Base-by-base conservation (phyloP, 2,329 filamentous ascomycete genomes). In the Monilinia fructigena region DNA sequence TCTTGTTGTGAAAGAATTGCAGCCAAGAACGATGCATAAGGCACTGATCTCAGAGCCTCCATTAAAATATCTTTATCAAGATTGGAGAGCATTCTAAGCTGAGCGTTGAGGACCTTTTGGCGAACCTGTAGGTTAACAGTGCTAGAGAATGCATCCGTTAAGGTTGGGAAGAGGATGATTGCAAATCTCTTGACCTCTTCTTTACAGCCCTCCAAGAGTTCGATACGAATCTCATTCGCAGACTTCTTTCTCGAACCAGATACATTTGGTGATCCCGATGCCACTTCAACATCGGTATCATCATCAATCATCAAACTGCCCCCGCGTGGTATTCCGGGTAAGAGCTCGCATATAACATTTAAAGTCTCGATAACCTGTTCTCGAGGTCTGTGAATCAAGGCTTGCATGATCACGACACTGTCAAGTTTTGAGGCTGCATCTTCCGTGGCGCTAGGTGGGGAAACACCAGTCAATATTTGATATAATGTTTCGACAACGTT, bases 331-430 rank as follows among this genome's bases (percentile, higher is more conserved):
- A 94, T 82, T 60, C 86, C 88, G 1, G 94, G 93, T 47, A 99
- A 83, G 40, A 99, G 82, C 79, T 99, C 95, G 80, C 95, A 97
- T 70, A 99, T 93, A 70, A 99, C 93, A 76, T 98, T 98, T 70
- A 99, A 84, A 1, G 96, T 97, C 80, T 99, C 95, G 72, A 94
- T 95, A 23, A 99, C 91, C 78, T 99, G 95, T 72, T 99, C 96
- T 66, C 93, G 89, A 8, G 95, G 95, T 52, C 94, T 89, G 75
- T 98, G 95, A 63, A 99, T 97, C 70, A 99, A 83, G 48, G 96
- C 93, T 79, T 99, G 95, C 96, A 99, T 99, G 74, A 99, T 95
- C 55, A 99, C 86, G 65, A 98, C 94, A 75, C 93, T 97, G 78
- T 98, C 94, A 70, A 98, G 89, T 79, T 96, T 97, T 48, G 86